These are phyloP conservation scores for Pisolithus tinctorius DNA, from an alignment of 768 basidiomycete species.

Conservation along the genomic window DNA sequence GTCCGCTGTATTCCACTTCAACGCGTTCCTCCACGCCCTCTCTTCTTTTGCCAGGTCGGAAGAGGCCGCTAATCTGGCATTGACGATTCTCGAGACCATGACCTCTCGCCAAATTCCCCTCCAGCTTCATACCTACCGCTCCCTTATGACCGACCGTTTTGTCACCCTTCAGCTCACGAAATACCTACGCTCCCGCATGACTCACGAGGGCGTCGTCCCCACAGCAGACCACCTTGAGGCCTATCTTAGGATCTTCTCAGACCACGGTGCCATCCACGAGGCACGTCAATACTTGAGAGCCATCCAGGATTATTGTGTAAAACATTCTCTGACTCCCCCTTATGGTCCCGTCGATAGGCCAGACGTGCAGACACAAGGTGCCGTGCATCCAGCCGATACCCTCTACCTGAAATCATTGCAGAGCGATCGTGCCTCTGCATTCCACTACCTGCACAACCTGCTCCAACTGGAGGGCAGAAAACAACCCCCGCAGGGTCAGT, in stretches of 20 bases:
- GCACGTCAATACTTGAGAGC: constrained; percentile 34
- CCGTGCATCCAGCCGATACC: constrained; percentile 35
- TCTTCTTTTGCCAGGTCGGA: constrained; percentile 36
- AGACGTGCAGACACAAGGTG: constrained; percentile 9
- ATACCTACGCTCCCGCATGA: constrained; percentile 38
- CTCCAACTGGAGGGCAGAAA: constrained; percentile 20
- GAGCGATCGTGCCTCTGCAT: constrained; percentile 37
- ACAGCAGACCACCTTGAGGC: constrained; percentile 39
- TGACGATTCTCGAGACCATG: constrained; percentile 43
- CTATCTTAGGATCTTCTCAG: constrained; percentile 41
- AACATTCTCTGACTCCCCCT: constrained; percentile 13
- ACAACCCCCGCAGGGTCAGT: not conserved
- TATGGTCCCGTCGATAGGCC: constrained; percentile 8
- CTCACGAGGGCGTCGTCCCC: constrained; percentile 33
- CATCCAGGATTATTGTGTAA: constrained; percentile 28
- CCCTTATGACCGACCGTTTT: constrained; percentile 44
- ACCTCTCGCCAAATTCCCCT: constrained; percentile 37
- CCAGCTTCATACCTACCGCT: constrained; percentile 34
- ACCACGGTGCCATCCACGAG: constrained; percentile 36
- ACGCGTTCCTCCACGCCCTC: constrained; percentile 47
- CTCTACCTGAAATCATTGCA: constrained; percentile 36
- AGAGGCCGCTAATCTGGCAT: constrained; percentile 32
- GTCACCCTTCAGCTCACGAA: constrained; percentile 45
- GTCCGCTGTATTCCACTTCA: constrained; percentile 34
- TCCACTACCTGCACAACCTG: constrained; percentile 39